Evolutionary conservation across 768 basidiomycete genomes (phyloP), one percentile per base, ranked within the genome.

Genomic region (Lentinus brumalis): DNA sequence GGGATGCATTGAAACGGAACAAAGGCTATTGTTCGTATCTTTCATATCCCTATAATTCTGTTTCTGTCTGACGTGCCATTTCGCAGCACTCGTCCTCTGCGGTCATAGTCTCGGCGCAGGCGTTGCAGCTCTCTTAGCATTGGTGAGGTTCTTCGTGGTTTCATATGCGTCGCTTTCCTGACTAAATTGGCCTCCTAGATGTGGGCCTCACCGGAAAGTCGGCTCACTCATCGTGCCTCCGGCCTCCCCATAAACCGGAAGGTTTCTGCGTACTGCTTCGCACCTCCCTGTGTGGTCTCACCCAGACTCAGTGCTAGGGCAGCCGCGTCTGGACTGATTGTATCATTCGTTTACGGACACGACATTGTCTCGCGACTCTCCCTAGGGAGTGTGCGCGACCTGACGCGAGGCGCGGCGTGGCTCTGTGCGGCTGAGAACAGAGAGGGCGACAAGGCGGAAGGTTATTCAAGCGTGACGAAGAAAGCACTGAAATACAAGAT

Each of bases 81-180:
- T 4, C 41, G 18, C 65, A 88, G 87, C 89, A 59, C 76, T 94
- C 29, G 83, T 92, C 12, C 74, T 94, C 42, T 90, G 88, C 65
- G 92, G 92, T 31, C 92, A 94, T 69, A 91, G 89, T 72, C 81
- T 94, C 3, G 92, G 92, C 16, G 91, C 91, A 26, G 92, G 91
- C 1, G 89, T 94, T 3, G 91, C 89, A 40, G 82, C 84, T 3
- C 76, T 94, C 30, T 77, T 93, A 44, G 91, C 86, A 46, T 74
- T 94, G 75, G 89, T 89, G 65, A 70, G 84, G 73, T 31, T 55
- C 50, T 29, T 38, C 42, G 49, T 66, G 38, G 59, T 14, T n/a
- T 26, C 4, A 10, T 3, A 4, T 41, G 4, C 26, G 9, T 15
- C n/a, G 4, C 12, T 18, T 5, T 21, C 32, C 60, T 53, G 38